Percentiles rank a stretch among this genome's conserved stretches.
Conservation (phyloP, 495 filamentous ascomycete species). For the Penicillium psychrofluorescens region DNA sequence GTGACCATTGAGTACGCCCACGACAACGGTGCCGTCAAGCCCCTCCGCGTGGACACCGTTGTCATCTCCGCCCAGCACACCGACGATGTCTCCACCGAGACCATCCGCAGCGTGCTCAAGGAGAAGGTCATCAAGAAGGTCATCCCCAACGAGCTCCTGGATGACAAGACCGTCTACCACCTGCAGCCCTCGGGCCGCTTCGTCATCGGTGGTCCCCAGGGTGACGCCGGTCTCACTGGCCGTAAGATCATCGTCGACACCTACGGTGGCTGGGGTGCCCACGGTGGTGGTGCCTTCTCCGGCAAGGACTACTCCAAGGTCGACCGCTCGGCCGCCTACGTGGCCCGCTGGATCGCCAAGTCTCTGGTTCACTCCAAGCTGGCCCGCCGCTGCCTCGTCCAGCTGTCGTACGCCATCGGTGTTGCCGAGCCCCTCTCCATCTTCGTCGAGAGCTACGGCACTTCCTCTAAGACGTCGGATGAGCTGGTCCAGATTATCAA, state of each 20-base stretch:
- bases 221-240: constrained; percentile 96
- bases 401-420: constrained; percentile 98
- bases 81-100: constrained; percentile 81
- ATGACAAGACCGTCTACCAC: constrained; percentile 90
- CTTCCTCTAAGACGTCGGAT: constrained; percentile 75
- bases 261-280: constrained; percentile 99
- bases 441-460: constrained; percentile 55
- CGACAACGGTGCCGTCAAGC: constrained; percentile 89
- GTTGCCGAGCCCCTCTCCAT: constrained; percentile 92
- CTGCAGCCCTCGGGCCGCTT: constrained; percentile 97
- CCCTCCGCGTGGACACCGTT: constrained; percentile 88
- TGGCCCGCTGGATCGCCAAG: constrained; percentile 98
- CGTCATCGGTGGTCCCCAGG: constrained; percentile 98
- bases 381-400: constrained; percentile 84
- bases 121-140: constrained; percentile 95
- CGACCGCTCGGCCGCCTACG: constrained; percentile 95
- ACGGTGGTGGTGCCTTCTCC: constrained; percentile 99
- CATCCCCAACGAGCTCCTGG: constrained; percentile 86
- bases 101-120: constrained; percentile 88
- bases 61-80: constrained; percentile 95
- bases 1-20: constrained; percentile 98
- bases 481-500: constrained; percentile 91
- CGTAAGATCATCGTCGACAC: constrained; percentile 99
- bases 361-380: constrained; percentile 85
- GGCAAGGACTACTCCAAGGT: constrained; percentile 99